Evolutionary conservation across 2,329 filamentous ascomycete genomes (phyloP), one percentile per base, ranked within the genome.

Genomic region (Tricladium varicosporioides): DNA sequence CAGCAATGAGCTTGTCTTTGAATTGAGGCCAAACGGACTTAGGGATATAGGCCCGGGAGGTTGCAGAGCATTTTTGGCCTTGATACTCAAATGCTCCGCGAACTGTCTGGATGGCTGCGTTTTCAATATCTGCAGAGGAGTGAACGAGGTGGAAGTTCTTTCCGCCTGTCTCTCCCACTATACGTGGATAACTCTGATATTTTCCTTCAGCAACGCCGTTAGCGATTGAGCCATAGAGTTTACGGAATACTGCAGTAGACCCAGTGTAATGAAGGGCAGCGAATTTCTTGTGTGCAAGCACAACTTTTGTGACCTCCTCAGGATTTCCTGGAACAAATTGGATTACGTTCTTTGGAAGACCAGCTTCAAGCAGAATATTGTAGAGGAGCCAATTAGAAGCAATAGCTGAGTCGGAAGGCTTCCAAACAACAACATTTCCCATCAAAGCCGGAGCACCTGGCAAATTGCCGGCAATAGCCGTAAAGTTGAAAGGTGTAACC

Each of bases 351-450:
- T 85, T 84, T 42, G 93, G 93, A 51, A 97, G 83, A 43, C 93
- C 93, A 27, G 93, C 92, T 77, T 97, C 93, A 22, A 94, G 78
- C 14, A 97, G 81, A 71, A 97, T 95, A 72, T 92, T 82, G 78
- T 96, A 92, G 46, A 96, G 79, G 55, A 97, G 79, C 85, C 89
- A 95, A 78, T 92, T 96, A 61, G 89, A 92, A n/a, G 88, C 88
- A 61, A 97, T 89, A 40, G 92, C 90, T 14, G 80, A 87, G 65
- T 93, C 91, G 13, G 90, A 94, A n/a, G 92, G 92, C 80, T 97
- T 97, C 92, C 92, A 97, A 48, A 97, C 77, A 4, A 96, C 91
- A 1, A 97, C 93, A 73, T 97, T 97, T 57, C 92, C 92, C 79
- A 97, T 86, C 54, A 97, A 77, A 0, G 91, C 92, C 13, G 93